Base-by-base conservation (phyloP, 352 stramenopile species). In the Globisporangium uncinulatum region DNA sequence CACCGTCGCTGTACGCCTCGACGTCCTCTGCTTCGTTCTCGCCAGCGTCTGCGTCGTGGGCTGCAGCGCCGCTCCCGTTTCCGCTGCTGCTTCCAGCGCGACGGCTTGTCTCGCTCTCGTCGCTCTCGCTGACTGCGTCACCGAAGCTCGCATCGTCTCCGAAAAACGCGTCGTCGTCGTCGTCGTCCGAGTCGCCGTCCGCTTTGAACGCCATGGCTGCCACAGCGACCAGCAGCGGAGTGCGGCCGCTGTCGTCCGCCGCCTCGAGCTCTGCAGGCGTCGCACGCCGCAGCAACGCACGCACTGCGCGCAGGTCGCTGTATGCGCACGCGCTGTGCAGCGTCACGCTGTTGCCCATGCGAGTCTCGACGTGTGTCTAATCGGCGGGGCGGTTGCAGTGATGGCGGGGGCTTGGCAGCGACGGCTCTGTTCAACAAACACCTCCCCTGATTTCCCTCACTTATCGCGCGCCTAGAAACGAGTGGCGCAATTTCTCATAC, bases 281-380 rank as follows among this genome's bases (percentile, higher is more conserved):
- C 45, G 67, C 74, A 3, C 67, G 83, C 65, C 77, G 76, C 7
- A 95, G 70, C 61, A 95, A 67, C 17, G 66, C 61, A 57, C 74
- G 70, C 34, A 91, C 71, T 41, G 74, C 61, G 31, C 44, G 57
- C 52, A 95, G 56, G 63, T 95, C 85, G 20, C 81, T 73, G 56
- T 82, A 83, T 54, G 81, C 75, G 61, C 83, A 93, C n/a, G 76
- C 74, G 67, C 81, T 90, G 63, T 90, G 82, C 54, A 95, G 69
- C 61, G 85, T 91, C 63, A 86, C 65, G 32, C 63, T 87, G 66
- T 93, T 93, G 63, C 85, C 85, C 85, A 95, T 95, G 51, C 34
- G 46, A 34, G 49, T 66, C 55, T 52, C 9, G 6, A 15, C 32
- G 24, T 32, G 21, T 32, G 4, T 32, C 4, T 13, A 13, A 13